Conservation (phyloP, 1,284 basidiomycete species). For the Amylostereum areolatum region DNA sequence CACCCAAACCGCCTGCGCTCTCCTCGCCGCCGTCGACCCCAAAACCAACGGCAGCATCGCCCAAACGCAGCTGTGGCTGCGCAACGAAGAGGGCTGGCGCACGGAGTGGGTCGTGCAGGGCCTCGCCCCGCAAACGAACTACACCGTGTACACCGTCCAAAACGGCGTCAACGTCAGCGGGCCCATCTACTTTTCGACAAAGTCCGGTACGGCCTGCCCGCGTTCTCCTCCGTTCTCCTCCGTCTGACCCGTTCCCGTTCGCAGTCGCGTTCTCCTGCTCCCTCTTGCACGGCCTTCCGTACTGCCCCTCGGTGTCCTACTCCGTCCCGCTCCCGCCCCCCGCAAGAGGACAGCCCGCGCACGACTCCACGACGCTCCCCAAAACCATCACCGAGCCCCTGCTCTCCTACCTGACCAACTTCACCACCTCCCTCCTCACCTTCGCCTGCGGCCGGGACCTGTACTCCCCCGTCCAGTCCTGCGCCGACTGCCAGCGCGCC, state of each 20-base stretch:
- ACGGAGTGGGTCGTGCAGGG: conserved; percentile 59
- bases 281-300: conserved; percentile 64
- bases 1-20: conserved; percentile 54
- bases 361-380: conserved; percentile 52
- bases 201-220: conserved; percentile 46
- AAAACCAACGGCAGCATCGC: conserved; percentile 10
- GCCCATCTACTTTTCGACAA: conserved; percentile 64
- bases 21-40: conserved; percentile 28
- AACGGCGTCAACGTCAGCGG: conserved; percentile 48
- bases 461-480: conserved; percentile 75
- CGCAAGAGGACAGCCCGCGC: conserved; percentile 32
- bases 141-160: conserved; percentile 59
- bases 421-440: conserved; percentile 65
- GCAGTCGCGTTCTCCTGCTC: conserved; percentile 68
- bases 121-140: conserved; percentile 60
- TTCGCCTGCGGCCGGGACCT: conserved; percentile 76
- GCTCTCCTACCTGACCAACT: conserved; percentile 60
- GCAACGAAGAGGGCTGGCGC: conserved; percentile 54
- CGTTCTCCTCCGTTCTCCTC: too few species aligned
- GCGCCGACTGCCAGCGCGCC: conserved; percentile 67
- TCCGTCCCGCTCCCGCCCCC: conserved; percentile 58
- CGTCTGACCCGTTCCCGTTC: too few species aligned
- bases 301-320: conserved; percentile 70
- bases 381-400: conserved; percentile 41
- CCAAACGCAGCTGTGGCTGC: conserved; percentile 46